Conservation (phyloP, 306 rosid genomes). For the Arachis hypogaea region DNA sequence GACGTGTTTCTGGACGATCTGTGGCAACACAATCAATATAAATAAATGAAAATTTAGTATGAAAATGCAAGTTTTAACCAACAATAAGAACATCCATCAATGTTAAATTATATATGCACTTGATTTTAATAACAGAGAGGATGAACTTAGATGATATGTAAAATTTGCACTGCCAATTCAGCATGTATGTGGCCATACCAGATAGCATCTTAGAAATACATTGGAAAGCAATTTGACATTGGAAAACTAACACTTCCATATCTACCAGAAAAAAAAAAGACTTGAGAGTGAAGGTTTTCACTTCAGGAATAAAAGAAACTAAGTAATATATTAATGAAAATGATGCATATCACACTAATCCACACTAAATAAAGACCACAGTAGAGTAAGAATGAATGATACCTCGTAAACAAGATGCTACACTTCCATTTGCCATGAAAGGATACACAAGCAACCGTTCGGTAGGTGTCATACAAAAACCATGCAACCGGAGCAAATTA, state of each 20-base stretch:
- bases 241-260: not conserved
- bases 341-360: not conserved
- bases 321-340: not conserved
- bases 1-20: conserved; percentile 15
- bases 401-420: conserved; percentile 1
- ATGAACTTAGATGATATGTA: too few relatives aligned
- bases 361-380: not conserved
- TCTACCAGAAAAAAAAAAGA: conserved; percentile 11
- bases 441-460: conserved; percentile 45
- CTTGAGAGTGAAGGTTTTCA: not conserved
- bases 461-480: conserved; percentile 41
- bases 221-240: not conserved
- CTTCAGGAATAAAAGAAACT: not conserved
- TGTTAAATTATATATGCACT: too few relatives aligned
- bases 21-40: not conserved
- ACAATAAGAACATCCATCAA: too few relatives aligned
- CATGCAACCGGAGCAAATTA: conserved; percentile 43
- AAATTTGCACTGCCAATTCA: not conserved
- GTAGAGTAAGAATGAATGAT: not conserved
- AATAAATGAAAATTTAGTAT: too few relatives aligned
- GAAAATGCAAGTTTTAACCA: too few relatives aligned
- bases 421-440: conserved; percentile 38
- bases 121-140: too few relatives aligned
- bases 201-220: not conserved
- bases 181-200: not conserved